Percentiles rank a stretch among this genome's conserved stretches.
Evolutionary conservation across 2,329 filamentous ascomycete species (phyloP).

Genomic region (Calonectria ilicicola): DNA sequence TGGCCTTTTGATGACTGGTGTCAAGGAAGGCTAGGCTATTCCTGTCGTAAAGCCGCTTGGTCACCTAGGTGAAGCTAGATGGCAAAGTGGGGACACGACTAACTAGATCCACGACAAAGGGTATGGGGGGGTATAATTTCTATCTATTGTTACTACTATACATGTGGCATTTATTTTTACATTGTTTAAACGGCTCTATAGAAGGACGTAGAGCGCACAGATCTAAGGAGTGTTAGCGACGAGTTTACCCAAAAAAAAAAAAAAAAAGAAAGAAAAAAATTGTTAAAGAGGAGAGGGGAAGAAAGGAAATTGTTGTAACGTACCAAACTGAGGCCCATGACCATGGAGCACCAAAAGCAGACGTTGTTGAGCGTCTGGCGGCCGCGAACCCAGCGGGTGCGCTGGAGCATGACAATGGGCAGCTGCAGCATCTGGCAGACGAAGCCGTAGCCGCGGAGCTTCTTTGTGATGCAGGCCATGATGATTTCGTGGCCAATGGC

Average conservation of each 20-base stretch:
- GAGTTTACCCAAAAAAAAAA: neutral
- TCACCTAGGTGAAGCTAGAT: no score
- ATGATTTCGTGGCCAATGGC: slow-evolving; percentile 93
- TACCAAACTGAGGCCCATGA: slow-evolving; percentile 84
- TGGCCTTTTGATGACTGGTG: no score
- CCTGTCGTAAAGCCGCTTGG: no score
- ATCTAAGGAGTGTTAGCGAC: slow-evolving; percentile 53
- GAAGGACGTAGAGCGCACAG: slow-evolving; percentile 65
- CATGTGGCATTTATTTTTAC: neutral
- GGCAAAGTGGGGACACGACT: neutral
- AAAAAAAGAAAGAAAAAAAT: neutral
- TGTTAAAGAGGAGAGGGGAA: slow-evolving; percentile 5
- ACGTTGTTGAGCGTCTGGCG: slow-evolving; percentile 87
- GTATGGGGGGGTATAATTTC: neutral
- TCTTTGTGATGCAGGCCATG: slow-evolving; percentile 98
- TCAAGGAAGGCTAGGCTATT: no score
- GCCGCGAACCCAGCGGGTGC: slow-evolving; percentile 80
- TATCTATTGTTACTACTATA: neutral
- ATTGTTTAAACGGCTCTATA: slow-evolving; percentile 44
- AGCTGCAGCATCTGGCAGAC: slow-evolving; percentile 96
- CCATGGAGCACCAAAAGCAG: slow-evolving; percentile 93
- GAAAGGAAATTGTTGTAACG: slow-evolving; percentile 47
- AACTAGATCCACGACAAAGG: neutral
- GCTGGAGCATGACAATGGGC: slow-evolving; percentile 92
- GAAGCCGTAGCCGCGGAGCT: slow-evolving; percentile 94